Conservation (phyloP, 371 early-diverging fungal genomes). For the Rhizomucor pusillus region DNA sequence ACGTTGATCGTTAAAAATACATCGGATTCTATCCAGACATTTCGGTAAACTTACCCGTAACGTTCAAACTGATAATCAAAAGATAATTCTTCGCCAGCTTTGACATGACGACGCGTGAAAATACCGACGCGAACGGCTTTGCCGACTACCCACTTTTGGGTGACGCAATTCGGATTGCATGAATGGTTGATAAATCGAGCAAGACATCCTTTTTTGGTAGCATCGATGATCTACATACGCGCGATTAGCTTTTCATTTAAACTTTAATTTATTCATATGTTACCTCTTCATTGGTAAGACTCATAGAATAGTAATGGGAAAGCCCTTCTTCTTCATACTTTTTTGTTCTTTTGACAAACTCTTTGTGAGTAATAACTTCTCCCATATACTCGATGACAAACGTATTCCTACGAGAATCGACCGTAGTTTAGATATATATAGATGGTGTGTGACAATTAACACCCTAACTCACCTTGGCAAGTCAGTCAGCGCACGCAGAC, state of each 20-base stretch:
- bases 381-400: constrained; percentile 98
- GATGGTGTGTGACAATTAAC: background rate
- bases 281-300: constrained; percentile 85
- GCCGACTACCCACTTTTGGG: constrained; percentile 88
- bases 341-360: constrained; percentile 78
- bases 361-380: constrained; percentile 82
- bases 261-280: background rate
- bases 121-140: constrained; percentile 79
- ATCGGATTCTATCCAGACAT: no score
- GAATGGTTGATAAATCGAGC: constrained; percentile 94
- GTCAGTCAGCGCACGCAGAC: constrained; percentile 71
- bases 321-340: constrained; percentile 78
- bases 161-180: constrained; percentile 87
- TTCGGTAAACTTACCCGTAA: constrained; percentile 43
- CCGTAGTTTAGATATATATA: background rate
- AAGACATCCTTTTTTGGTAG: constrained; percentile 84
- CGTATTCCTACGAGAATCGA: constrained; percentile 29
- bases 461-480: constrained; percentile 55
- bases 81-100: constrained; percentile 81
- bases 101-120: constrained; percentile 69
- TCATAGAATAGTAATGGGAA: constrained; percentile 97
- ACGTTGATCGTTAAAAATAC: background rate
- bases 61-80: constrained; percentile 94
- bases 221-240: constrained; percentile 77
- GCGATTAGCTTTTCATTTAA: background rate